Base-by-base conservation (phyloP, 2,329 filamentous ascomycete species). In the Cytospora leucostoma region DNA sequence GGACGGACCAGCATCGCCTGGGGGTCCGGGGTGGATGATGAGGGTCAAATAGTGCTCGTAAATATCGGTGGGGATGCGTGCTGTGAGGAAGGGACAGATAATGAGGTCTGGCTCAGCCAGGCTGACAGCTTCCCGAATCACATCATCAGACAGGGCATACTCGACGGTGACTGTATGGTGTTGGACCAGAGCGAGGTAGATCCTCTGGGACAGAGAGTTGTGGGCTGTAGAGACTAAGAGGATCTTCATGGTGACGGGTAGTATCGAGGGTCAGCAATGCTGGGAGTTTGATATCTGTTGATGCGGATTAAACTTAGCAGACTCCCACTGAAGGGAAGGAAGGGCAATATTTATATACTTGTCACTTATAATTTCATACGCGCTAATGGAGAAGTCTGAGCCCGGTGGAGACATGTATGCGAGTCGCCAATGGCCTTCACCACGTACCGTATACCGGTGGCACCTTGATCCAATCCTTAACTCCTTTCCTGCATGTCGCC, bases 191-290 rank as follows among this genome's bases (percentile, higher is more conserved):
- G 70, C 72, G 21, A 78, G 70, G 61, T 73, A 76, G 10, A 78
- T 70, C 27, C 74, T 71, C 66, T 78, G 77, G 7, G 77, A 79
- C 7, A 79, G 70, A 11, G 77, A 78, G 62, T 78, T 79, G 70
- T 78, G 76, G n/a, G 77, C 77, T 6, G 77, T 79, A 66, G 77
- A 78, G n/a, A 79, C 70, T 64, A 79, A 78, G 59, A 79, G 74
- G 50, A 78, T 65, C 56, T 65, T 65, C 63, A 65, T 65, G n/a
- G 47, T 54, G 33, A 33, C 35, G 27, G 27, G 27, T 27, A 27
- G 27, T 27, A 27, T 27, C 27, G 27, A 27, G 27, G 27, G 27
- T 27, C 27, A 27, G 27, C 4, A 27, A 27, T 27, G 27, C 27
- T 27, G 27, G 27, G 4, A 27, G 27, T 27, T 27, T 2, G 4